These are phyloP conservation scores for Solanum pinnatisectum DNA, from an alignment of 257 asterid species.

Conservation along the genomic window DNA sequence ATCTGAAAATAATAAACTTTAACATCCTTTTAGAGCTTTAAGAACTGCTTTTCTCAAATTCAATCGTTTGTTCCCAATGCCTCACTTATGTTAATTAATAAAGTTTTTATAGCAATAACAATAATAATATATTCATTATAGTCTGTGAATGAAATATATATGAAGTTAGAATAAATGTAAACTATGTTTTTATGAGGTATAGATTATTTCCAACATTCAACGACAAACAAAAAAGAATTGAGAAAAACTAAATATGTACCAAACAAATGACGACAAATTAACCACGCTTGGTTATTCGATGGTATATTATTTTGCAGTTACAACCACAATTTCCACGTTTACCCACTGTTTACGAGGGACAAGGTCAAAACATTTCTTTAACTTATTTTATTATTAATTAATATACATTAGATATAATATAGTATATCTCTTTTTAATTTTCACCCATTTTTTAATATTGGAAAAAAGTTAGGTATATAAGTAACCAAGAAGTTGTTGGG, in stretches of 20 bases:
- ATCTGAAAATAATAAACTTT: background rate
- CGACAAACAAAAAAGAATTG: background rate
- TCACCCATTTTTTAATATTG: no score
- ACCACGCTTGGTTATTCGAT: background rate
- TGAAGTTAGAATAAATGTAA: background rate
- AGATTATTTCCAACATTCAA: background rate
- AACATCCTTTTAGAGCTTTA: background rate
- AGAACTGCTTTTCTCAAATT: background rate
- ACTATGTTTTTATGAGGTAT: background rate
- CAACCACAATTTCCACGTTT: background rate
- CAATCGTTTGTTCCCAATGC: background rate
- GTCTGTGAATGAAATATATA: background rate
- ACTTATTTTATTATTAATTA: background rate
- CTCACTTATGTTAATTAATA: background rate
- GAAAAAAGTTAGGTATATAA: no score
- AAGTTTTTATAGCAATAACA: background rate
- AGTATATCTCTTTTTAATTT: no score
- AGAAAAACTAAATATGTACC: background rate
- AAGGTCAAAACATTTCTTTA: background rate
- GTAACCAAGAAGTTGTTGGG: background rate
- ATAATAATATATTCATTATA: no score
- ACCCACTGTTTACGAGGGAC: background rate
- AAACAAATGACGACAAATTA: background rate
- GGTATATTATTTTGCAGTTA: background rate
- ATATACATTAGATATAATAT: no score